Evolutionary conservation across 1,139 yeast species (phyloP), one percentile per base, ranked within the genome.

Genomic region (Arxiozyma telluris): DNA sequence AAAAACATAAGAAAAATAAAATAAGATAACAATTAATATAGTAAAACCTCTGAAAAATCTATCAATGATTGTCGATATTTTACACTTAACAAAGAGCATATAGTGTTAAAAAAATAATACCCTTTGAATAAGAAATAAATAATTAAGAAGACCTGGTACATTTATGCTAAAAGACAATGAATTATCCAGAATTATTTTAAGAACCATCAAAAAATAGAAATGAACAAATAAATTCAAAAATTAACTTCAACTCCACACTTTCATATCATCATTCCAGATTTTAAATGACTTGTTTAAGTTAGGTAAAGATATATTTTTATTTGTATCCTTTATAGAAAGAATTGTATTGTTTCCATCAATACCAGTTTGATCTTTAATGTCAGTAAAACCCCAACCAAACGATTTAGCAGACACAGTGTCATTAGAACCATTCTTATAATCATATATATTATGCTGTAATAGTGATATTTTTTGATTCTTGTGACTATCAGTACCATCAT

Each of bases 191-290:
- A 34, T 12, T 4, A 3, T 15, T 12, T 12, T 15, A 34, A 23
- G 25, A 34, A 34, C n/a, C 3, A 34, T 27, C 23, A 34, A 21
- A 22, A n/a, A 8, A 34, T 39, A 27, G 18, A 46, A 47, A 25
- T 18, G 8, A 39, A 15, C 22, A 7, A n/a, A 15, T 18, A 41
- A 4, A 17, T 12, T 21, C 17, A 43, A 4, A 39, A 12, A 34
- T 8, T 4, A 34, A 18, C 20, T 25, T 58, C 47, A 68, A 54
- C 70, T 67, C 71, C 71, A 67, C 42, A 68, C 71, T 47, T 69
- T 67, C 69, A 66, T 67, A 52, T 67, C 67, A 52, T 61, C 64
- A 52, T 63, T 66, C 70, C 71, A 67, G 53, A 67, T 66, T 27
- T 69, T 68, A 55, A 64, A 62, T 17, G 65, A 55, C 27, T 61